These are phyloP conservation scores for Hymenochaete sp. DNA, from an alignment of 1,284 basidiomycete species.

Conservation along the genomic window DNA sequence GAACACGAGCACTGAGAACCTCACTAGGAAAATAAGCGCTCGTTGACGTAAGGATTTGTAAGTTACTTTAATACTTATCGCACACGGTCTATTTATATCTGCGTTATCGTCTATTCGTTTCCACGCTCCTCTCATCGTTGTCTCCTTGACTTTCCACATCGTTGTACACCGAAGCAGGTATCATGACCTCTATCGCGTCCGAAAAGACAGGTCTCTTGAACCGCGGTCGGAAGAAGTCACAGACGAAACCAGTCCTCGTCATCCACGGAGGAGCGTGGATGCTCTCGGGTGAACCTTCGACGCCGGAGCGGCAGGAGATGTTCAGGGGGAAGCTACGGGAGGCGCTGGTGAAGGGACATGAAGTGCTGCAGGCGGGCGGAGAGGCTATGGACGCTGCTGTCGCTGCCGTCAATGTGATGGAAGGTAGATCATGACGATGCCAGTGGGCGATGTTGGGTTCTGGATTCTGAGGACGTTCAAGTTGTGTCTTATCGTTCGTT, in stretches of 20 bases:
- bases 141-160: too few relatives aligned
- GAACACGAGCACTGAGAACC: too few relatives aligned
- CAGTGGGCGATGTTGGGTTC: neutral
- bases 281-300: slow-evolving; percentile 50
- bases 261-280: slow-evolving; percentile 76
- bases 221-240: neutral
- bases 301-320: slow-evolving; percentile 48
- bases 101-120: too few relatives aligned
- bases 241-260: slow-evolving; percentile 38
- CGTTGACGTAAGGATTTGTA: too few relatives aligned
- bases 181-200: too few relatives aligned
- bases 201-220: neutral
- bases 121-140: too few relatives aligned
- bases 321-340: slow-evolving; percentile 49
- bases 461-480: slow-evolving; percentile 1
- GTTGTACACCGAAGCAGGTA: too few relatives aligned
- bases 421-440: slow-evolving; percentile 39
- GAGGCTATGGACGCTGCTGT: slow-evolving; percentile 79
- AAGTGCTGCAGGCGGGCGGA: slow-evolving; percentile 54
- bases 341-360: slow-evolving; percentile 55
- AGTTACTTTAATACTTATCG: too few relatives aligned
- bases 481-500: too few relatives aligned
- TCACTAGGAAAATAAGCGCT: too few relatives aligned
- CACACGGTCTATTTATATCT: too few relatives aligned
- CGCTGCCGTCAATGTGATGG: slow-evolving; percentile 64